These are phyloP conservation scores for Eutypa lata DNA, from an alignment of 2,329 filamentous ascomycete species.

Conservation along the genomic window DNA sequence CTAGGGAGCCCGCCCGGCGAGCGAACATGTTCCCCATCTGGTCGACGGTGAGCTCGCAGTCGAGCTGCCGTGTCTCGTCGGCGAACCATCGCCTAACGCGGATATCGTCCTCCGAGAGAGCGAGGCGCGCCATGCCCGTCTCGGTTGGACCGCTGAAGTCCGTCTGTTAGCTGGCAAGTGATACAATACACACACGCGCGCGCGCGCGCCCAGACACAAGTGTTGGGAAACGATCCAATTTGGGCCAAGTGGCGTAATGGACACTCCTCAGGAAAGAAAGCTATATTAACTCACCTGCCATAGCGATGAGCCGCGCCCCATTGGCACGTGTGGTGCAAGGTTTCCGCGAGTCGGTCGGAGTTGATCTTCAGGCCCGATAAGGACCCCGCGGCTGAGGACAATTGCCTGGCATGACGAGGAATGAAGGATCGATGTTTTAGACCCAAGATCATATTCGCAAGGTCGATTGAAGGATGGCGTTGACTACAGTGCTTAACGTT, in stretches of 20 bases:
- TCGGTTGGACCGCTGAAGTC: slow-evolving; percentile 49
- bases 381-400: neutral
- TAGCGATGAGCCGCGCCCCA: slow-evolving; percentile 65
- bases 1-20: slow-evolving; percentile 58
- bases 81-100: slow-evolving; percentile 74
- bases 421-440: neutral
- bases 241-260: too few species aligned
- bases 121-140: slow-evolving; percentile 73
- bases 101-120: slow-evolving; percentile 70
- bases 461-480: too few species aligned
- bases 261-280: slow-evolving; percentile 4
- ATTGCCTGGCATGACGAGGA: neutral
- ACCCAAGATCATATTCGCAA: neutral
- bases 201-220: too few species aligned
- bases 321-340: slow-evolving; percentile 63
- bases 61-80: slow-evolving; percentile 56
- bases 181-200: too few species aligned
- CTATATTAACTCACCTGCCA: slow-evolving; percentile 55
- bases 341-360: slow-evolving; percentile 56
- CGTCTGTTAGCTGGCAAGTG: slow-evolving; percentile 8
- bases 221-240: too few species aligned
- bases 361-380: slow-evolving; percentile 47
- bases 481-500: too few species aligned
- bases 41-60: slow-evolving; percentile 67
- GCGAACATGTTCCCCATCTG: slow-evolving; percentile 82